Evolutionary conservation across 2,329 filamentous ascomycete species (phyloP).

Genomic region (Alternaria longipes): DNA sequence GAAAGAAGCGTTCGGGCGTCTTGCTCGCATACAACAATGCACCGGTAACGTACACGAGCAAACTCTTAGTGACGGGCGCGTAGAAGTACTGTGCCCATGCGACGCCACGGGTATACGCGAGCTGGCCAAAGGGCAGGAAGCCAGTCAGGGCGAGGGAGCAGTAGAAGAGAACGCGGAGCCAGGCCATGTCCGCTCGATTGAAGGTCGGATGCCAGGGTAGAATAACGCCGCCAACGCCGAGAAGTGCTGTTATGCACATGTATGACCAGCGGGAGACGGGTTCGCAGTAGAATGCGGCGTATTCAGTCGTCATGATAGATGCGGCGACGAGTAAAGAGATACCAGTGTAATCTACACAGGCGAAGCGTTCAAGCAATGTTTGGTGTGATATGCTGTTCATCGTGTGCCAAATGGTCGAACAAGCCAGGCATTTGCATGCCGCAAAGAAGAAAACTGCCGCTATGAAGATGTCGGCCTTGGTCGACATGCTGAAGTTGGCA

Average conservation of each 20-base stretch:
- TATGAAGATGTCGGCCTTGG: conserved; percentile 87
- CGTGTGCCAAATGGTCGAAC: conserved; percentile 97
- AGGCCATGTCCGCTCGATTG: conserved; percentile 91
- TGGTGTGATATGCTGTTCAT: conserved; percentile 97
- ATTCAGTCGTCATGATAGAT: conserved; percentile 97
- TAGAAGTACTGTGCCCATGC: conserved; percentile 90
- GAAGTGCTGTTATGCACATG: conserved; percentile 79
- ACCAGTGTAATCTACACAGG: conserved; percentile 97
- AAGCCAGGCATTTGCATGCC: conserved; percentile 91
- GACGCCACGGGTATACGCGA: conserved; percentile 79
- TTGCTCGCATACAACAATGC: conserved; percentile 91
- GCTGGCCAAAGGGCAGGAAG: conserved; percentile 86
- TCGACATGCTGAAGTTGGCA: conserved; percentile 84
- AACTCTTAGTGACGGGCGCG: conserved; percentile 82
- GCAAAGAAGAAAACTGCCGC: conserved; percentile 96
- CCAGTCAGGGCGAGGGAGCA: conserved; percentile 86
- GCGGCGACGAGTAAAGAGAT: conserved; percentile 95
- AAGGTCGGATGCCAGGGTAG: conserved; percentile 96
- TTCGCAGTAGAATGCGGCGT: conserved; percentile 98
- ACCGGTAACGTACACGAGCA: conserved; percentile 85
- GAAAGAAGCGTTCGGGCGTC: conserved; percentile 90
- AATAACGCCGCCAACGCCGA: conserved; percentile 88
- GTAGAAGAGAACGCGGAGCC: conserved; percentile 91
- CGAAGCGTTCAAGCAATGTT: conserved; percentile 89
- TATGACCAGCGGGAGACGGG: conserved; percentile 86